A percentile compares a stretch with the other conserved stretches of the same genome.
Evolutionary conservation across 1,284 basidiomycete genomes (phyloP).

Genomic region (Pseudozyma flocculosa): DNA sequence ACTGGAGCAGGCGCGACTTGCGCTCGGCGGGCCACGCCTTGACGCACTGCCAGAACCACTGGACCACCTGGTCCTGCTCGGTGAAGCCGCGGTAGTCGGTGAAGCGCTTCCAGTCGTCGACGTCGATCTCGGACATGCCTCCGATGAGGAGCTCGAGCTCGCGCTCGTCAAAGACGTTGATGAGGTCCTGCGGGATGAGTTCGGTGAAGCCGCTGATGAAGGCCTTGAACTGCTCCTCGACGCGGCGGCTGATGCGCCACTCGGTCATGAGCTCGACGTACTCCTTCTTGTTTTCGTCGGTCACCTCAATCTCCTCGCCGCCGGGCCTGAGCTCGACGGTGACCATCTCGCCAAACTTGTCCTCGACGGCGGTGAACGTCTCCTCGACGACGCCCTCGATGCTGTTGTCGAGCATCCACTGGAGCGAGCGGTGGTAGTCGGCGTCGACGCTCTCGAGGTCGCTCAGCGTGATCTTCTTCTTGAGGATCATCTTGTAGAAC

Average conservation of each 20-base stretch:
- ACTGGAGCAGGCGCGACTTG: slow-evolving; percentile 85
- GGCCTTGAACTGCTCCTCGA: slow-evolving; percentile 91
- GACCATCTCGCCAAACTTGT: slow-evolving; percentile 94
- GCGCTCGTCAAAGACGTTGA: slow-evolving; percentile 97
- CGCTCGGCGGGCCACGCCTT: slow-evolving; percentile 93
- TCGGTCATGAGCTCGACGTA: slow-evolving; percentile 93
- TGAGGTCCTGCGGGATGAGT: slow-evolving; percentile 88
- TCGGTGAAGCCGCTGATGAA: slow-evolving; percentile 95
- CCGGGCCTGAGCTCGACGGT: slow-evolving; percentile 87
- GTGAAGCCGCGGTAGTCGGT: slow-evolving; percentile 66
- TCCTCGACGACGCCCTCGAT: slow-evolving; percentile 57
- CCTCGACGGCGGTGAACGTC: slow-evolving; percentile 69
- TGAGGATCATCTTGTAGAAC: slow-evolving; percentile 91
- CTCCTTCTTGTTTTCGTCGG: slow-evolving; percentile 97
- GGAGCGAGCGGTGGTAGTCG: slow-evolving; percentile 77
- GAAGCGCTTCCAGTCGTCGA: slow-evolving; percentile 67
- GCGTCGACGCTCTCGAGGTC: slow-evolving; percentile 57
- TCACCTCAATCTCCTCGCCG: slow-evolving; percentile 81
- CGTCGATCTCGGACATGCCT: slow-evolving; percentile 97
- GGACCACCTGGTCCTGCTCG: slow-evolving; percentile 69
- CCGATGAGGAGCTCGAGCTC: slow-evolving; percentile 90
- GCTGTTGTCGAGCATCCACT: slow-evolving; percentile 75
- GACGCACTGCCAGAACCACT: slow-evolving; percentile 99
- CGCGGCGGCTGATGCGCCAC: slow-evolving; percentile 86
- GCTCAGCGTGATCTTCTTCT: slow-evolving; percentile 56